These are phyloP conservation scores for Angophora floribunda DNA, from an alignment of 345 rosid species.

Conservation along the genomic window DNA sequence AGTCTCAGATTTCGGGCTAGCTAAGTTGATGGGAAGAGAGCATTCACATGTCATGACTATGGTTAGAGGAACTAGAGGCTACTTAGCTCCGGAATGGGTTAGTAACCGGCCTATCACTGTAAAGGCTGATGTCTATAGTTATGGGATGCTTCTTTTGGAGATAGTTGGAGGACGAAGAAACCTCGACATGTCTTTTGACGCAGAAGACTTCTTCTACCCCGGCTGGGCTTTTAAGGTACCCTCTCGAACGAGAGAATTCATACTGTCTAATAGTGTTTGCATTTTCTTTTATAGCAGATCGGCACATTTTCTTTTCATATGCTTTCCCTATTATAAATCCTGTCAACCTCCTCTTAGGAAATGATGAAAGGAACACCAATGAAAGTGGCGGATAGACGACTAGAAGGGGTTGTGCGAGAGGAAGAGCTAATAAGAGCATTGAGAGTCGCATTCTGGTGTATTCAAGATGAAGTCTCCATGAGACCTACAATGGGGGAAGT, in stretches of 20 bases:
- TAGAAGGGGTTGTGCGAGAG: conserved; percentile 39
- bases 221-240: conserved; percentile 84
- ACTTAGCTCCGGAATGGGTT: conserved; percentile 75
- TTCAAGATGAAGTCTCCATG: conserved; percentile 48
- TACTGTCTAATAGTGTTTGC: neutral
- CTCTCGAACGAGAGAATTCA: neutral
- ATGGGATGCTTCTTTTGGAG: conserved; percentile 75
- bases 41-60: conserved; percentile 64
- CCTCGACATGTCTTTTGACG: conserved; percentile 50
- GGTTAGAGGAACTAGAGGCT: conserved; percentile 74
- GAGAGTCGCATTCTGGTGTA: conserved; percentile 68
- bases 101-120: conserved; percentile 66
- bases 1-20: conserved; percentile 65
- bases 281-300: neutral
- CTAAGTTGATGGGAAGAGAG: conserved; percentile 71
- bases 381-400: conserved; percentile 38
- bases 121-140: conserved; percentile 82
- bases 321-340: neutral
- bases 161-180: conserved; percentile 70
- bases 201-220: conserved; percentile 70
- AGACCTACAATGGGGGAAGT: conserved; percentile 77
- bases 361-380: conserved; percentile 29
- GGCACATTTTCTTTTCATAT: neutral
- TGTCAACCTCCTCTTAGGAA: conserved; percentile 17
- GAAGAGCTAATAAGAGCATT: conserved; percentile 45